Percentiles rank a stretch among this genome's conserved stretches.
Evolutionary conservation across 225 moss, liverwort and hornwort genomes (phyloP).

Genomic region (Straminergon stramineum): DNA sequence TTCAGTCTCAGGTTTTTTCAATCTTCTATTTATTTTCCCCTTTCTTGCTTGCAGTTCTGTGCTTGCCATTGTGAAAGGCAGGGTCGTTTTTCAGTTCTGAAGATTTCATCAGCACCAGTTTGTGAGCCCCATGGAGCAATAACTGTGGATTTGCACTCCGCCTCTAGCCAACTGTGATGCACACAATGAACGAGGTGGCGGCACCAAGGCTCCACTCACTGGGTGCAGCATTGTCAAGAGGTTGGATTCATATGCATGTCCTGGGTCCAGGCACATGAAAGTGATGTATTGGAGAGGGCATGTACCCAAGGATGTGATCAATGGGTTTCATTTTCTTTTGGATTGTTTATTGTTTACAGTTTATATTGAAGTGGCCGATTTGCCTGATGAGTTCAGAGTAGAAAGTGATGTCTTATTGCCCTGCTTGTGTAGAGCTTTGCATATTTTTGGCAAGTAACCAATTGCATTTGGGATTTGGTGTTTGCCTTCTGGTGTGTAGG

Average conservation of each 20-base stretch:
- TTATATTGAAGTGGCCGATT: background rate
- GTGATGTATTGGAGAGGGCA: background rate
- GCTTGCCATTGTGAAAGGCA: background rate
- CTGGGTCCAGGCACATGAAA: background rate
- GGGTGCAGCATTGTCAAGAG: background rate
- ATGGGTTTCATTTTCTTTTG: background rate
- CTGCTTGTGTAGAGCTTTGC: background rate
- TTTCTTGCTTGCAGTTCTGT: background rate
- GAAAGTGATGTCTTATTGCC: too few relatives aligned
- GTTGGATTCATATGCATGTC: background rate
- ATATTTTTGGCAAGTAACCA: background rate
- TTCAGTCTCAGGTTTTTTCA: background rate
- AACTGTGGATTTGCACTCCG: too few relatives aligned
- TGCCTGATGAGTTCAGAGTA: background rate
- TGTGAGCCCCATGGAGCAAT: background rate
- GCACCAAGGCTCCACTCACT: background rate
- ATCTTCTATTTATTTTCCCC: background rate
- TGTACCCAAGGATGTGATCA: background rate
- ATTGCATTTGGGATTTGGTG: background rate
- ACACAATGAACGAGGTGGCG: background rate
- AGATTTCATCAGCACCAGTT: background rate
- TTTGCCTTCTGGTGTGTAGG: background rate
- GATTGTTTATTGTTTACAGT: too few relatives aligned
- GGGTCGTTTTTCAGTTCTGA: background rate
- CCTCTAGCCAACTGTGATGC: background rate